A percentile compares a stretch with the other conserved stretches of the same genome.
Conservation (phyloP, 495 filamentous ascomycete species). For the Geoglossum glabrum region DNA sequence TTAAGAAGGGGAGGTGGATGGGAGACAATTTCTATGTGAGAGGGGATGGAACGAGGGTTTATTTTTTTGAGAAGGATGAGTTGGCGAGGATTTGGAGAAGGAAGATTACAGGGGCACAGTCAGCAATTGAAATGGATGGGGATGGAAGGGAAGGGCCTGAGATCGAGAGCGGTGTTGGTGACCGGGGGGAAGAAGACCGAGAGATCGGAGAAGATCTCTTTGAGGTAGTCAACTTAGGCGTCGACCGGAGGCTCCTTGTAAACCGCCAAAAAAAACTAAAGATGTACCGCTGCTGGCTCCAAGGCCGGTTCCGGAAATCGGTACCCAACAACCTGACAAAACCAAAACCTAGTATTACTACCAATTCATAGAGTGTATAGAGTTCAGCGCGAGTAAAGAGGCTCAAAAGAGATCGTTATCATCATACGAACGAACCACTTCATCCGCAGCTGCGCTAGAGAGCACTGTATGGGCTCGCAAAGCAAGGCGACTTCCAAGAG, state of each 20-base stretch:
- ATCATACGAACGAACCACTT: background rate
- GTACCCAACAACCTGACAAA: background rate
- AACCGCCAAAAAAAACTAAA: conserved; percentile 79
- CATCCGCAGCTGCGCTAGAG: no score
- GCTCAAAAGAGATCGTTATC: background rate
- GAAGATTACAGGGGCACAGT: conserved; percentile 16
- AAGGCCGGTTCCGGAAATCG: conserved; percentile 66
- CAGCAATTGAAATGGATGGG: conserved; percentile 8
- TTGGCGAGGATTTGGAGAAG: conserved; percentile 59
- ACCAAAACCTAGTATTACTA: no score
- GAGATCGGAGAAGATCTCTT: conserved; percentile 23
- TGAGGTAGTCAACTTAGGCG: conserved; percentile 53
- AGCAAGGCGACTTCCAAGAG: no score
- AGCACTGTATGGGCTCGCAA: no score
- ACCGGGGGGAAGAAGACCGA: background rate
- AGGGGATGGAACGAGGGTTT: conserved; percentile 89
- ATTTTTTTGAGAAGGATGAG: conserved; percentile 85
- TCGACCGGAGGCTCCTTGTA: conserved; percentile 74
- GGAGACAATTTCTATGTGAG: conserved; percentile 93
- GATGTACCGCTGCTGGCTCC: conserved; percentile 98
- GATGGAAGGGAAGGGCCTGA: background rate
- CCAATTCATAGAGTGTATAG: no score
- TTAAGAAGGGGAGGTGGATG: conserved; percentile 82
- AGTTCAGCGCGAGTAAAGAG: no score
- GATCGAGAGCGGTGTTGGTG: background rate